Percentiles rank a stretch among this genome's conserved stretches.
phyloP scores from a whole-genome alignment of 225 moss, liverwort and hornwort species.

The Marchantia polymorpha region DNA sequence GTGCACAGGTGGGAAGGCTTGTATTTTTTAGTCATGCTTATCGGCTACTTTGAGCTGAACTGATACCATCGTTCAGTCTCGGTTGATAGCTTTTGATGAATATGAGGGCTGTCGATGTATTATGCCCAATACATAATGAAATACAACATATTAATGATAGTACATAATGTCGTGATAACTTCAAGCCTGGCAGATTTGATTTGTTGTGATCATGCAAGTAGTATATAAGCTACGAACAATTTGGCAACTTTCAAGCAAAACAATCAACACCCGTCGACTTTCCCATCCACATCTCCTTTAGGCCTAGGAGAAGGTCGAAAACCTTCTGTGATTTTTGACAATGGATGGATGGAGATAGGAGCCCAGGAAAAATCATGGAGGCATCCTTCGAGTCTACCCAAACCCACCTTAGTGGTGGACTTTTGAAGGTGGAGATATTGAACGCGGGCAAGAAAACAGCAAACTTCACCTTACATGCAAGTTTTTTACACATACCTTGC shows the following conservation, averaged over 20 bases:
- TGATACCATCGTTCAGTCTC: too few species aligned
- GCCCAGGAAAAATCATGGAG: slow-evolving; percentile 19
- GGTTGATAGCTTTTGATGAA: neutral
- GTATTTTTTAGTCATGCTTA: neutral
- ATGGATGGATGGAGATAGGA: slow-evolving; percentile 11
- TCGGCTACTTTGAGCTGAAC: neutral
- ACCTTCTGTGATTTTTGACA: neutral
- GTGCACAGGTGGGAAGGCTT: slow-evolving; percentile 4
- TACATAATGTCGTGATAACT: too few species aligned
- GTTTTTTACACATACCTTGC: neutral
- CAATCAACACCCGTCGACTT: neutral
- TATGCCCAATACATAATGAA: too few species aligned
- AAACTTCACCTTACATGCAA: slow-evolving; percentile 18
- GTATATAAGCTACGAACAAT: neutral
- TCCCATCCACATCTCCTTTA: neutral
- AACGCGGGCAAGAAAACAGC: slow-evolving; percentile 5
- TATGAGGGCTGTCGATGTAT: neutral
- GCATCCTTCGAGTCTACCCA: neutral
- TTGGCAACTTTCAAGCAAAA: neutral
- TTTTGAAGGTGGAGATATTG: slow-evolving; percentile 6
- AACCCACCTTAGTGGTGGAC: neutral
- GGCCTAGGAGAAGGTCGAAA: neutral
- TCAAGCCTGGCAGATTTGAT: too few species aligned
- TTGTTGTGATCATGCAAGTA: neutral
- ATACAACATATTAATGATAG: too few species aligned